Base-by-base conservation (phyloP, 768 basidiomycete genomes). In the Kwoniella sp. region DNA sequence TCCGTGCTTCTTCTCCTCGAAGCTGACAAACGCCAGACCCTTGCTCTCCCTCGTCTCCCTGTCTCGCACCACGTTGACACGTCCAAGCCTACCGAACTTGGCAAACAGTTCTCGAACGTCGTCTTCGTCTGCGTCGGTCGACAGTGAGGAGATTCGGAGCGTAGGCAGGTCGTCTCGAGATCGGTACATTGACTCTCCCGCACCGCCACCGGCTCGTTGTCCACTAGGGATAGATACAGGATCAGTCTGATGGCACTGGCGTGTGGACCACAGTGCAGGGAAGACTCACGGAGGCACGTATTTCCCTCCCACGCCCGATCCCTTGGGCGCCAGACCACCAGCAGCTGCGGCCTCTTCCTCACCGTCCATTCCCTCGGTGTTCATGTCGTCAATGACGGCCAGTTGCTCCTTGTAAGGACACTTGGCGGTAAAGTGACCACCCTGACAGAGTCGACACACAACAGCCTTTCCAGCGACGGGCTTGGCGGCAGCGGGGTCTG, bases 321-420 rank as follows among this genome's bases (percentile, higher is more conserved):
- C 67, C 28, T 57, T 54, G 14, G 62, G 58, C 12, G 53, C 50
- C 32, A 62, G 26, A 51, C 66, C 66, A 32, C 65, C 61, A 15
- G 51, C 58, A 27, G 42, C 49, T 19, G 42, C 50, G 12, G 46
- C 65, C 80, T 84, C 84, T 77, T 47, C 76, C 11, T 78, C 79
- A 17, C 70, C 56, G 27, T 69, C 65, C 41, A 90, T 78, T 3
- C 83, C 86, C 9, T 84, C 85, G 19, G 33, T 49, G 23, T 56
- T 47, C 39, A 63, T 50, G 19, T 50, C 53, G 45, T 67, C 65
- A 32, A 69, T 57, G n/a, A 62, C 67, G 8, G 64, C 67, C 12
- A 99, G 81, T 8, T 87, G 86, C 65, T 96, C 91, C 77, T 91
- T 95, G 81, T 91, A 92, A 5, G 95, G 95, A 80, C 95, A 98